Evolutionary conservation across 1,284 basidiomycete genomes (phyloP), one percentile per base, ranked within the genome.

Genomic region (Pyrrhoderma noxium): DNA sequence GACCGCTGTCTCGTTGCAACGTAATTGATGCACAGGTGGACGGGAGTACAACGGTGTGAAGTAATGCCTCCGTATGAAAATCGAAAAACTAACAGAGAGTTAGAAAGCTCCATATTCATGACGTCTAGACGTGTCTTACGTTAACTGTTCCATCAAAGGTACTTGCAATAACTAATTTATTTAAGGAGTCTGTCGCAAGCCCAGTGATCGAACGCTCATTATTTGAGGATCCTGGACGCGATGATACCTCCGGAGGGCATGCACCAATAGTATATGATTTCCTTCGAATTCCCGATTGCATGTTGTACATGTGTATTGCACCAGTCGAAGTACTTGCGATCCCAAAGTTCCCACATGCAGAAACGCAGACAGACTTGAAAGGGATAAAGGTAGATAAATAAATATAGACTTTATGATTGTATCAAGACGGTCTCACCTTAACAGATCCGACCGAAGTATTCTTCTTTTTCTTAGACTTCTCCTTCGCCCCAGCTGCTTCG

Each of bases 331-430:
- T 87, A 22, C 89, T 82, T 1, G 85, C 86, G 4, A 99, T 69
- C 37, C 89, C 92, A 66, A 97, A 99, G 64, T 99, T 99, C 13
- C 96, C 96, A 64, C 96, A 99, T 0, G 91, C 88, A 11, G 93
- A 89, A 13, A 98, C 88, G 59, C 86, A 90, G 9, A 93, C 88
- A n/a, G 85, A 77, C 87, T 91, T 58, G 5, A 9, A 45, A 25
- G 2, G 31, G 50, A 36, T 21, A 38, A 54, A 48, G 31, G 39
- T 9, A 40, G 21, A 47, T 45, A 19, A 39, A 23, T 13, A 8
- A 41, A 3, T 37, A 14, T n/a, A 19, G 2, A 23, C 34, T 27
- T 8, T 27, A 8, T 49, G 51, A 41, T 55, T 52, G 47, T 14
- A 55, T 45, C n/a, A 50, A 56, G 16, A 5, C 9, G 22, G 11